A percentile compares a stretch with the other conserved stretches of the same genome.
Evolutionary conservation across 495 filamentous ascomycete species (phyloP).

Genomic region (Neurospora sp.): DNA sequence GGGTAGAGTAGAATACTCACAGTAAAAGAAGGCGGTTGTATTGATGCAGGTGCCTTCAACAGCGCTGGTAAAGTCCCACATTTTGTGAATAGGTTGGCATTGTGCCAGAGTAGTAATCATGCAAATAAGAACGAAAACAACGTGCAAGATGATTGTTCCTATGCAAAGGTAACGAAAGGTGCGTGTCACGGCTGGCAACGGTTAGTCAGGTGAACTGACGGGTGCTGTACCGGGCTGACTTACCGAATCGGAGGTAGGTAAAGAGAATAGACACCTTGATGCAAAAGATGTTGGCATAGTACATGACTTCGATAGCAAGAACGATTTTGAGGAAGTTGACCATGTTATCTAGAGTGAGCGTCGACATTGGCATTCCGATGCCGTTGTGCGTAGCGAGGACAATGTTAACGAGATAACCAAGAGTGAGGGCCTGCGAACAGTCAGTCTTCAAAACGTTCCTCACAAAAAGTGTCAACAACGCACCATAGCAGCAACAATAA

Average conservation of each 20-base stretch:
- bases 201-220: neutral
- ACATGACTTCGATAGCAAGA: constrained; percentile 34
- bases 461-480: neutral
- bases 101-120: constrained; percentile 31
- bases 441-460: neutral
- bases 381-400: constrained; percentile 15
- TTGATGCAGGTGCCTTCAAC: constrained; percentile 35
- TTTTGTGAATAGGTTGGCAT: constrained; percentile 33
- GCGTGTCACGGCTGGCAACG: constrained; percentile 14
- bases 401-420: constrained; percentile 24
- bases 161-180: constrained; percentile 22
- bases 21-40: constrained; percentile 40
- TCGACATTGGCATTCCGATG: constrained; percentile 22
- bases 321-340: constrained; percentile 25
- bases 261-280: constrained; percentile 40
- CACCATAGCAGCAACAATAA: constrained; percentile 25
- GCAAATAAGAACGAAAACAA: constrained; percentile 27
- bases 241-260: constrained; percentile 41
- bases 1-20: constrained; percentile 13
- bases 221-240: neutral
- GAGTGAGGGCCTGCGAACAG: constrained; percentile 16
- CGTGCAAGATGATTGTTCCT: constrained; percentile 27
- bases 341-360: constrained; percentile 21
- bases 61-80: constrained; percentile 34
- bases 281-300: constrained; percentile 28